Evolutionary conservation across 2,329 filamentous ascomycete species (phyloP), one percentile per base, ranked within the genome.

Genomic region (Coniochaeta hoffmannii): DNA sequence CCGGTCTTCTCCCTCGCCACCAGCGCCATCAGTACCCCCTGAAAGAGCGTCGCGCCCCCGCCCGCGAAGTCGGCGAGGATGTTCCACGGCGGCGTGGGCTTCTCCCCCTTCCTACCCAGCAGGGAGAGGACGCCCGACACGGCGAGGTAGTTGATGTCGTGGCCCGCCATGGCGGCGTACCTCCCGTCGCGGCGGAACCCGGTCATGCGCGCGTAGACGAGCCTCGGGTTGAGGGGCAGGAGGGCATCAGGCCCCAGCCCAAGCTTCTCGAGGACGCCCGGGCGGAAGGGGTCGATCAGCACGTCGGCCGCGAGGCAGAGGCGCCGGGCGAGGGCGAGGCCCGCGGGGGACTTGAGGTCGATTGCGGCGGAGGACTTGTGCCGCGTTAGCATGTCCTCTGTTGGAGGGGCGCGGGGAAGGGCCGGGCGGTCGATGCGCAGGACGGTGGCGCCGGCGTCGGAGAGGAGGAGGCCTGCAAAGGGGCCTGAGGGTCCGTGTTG

Each of bases 101-200:
- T 85, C 65, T 86, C 81, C 15, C 77, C 80, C 28, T 75, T 74
- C 0, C 88, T 77, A 1, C 93, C 93, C 3, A 97, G 80, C 71
- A 96, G 76, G 0, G 80, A 79, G 28, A 97, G 73, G 1, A 88
- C 86, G 0, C 93, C 93, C 0, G 87, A 88, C 0, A 96, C 89
- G 51, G 92, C 90, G 41, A 97, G 86, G 71, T 97, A 97, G 68
- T 97, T 97, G 69, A 97, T 96, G 68, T 97, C 92, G 68, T 97
- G 92, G 46, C 92, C 92, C 0, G 92, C 91, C 92, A 96, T 97
- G 64, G 80, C 73, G 50, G 81, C 82, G 72, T 96, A 97, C 64
- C 84, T 86, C 0, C 92, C 93, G 71, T 95, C 90, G 36, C 92
- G 79, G 12, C 93, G 80, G 70, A 97, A 97, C 0, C 93, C 93